These are phyloP conservation scores for Psilocybe mexicana DNA, from an alignment of 1,284 basidiomycete species.

Conservation along the genomic window DNA sequence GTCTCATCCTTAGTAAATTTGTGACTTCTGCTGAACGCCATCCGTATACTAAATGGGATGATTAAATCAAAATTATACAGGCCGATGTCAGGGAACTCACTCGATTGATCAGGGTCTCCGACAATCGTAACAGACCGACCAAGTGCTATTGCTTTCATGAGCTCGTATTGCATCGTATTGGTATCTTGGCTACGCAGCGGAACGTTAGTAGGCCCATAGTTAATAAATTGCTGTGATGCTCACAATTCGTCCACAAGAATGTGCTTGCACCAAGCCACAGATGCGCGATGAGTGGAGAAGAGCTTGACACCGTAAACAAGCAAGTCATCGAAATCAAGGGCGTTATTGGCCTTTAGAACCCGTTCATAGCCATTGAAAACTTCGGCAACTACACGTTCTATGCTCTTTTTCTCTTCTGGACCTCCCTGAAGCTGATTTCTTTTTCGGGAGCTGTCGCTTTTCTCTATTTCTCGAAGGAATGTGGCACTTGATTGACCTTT, in stretches of 20 bases:
- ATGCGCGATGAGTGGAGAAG: slow-evolving; percentile 55
- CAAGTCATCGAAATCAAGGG: slow-evolving; percentile 90
- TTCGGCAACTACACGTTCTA: slow-evolving; percentile 41
- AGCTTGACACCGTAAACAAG: slow-evolving; percentile 78
- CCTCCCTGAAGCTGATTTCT: slow-evolving; percentile 26
- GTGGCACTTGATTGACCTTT: slow-evolving; percentile 61
- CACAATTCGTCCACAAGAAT: slow-evolving; percentile 91
- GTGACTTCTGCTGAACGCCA: slow-evolving; percentile 86
- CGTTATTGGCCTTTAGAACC: slow-evolving; percentile 61
- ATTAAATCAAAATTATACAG: neutral
- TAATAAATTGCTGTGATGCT: slow-evolving; percentile 24
- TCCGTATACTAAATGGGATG: slow-evolving; percentile 62
- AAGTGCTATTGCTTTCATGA: slow-evolving; percentile 75
- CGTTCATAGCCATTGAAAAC: slow-evolving; percentile 75
- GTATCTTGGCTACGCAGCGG: slow-evolving; percentile 73
- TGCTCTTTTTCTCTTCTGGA: slow-evolving; percentile 24
- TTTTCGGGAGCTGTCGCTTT: slow-evolving; percentile 8
- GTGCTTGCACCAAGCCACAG: slow-evolving; percentile 69
- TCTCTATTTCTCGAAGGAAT: slow-evolving; percentile 30
- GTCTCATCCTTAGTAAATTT: slow-evolving; percentile 78
- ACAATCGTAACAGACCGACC: slow-evolving; percentile 76
- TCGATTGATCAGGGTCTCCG: slow-evolving; percentile 93
- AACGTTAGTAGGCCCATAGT: neutral
- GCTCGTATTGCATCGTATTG: slow-evolving; percentile 82
- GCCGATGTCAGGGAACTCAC: slow-evolving; percentile 35